Evolutionary conservation across 495 filamentous ascomycete species (phyloP), one percentile per base, ranked within the genome.

Genomic region (Tuber brumale): DNA sequence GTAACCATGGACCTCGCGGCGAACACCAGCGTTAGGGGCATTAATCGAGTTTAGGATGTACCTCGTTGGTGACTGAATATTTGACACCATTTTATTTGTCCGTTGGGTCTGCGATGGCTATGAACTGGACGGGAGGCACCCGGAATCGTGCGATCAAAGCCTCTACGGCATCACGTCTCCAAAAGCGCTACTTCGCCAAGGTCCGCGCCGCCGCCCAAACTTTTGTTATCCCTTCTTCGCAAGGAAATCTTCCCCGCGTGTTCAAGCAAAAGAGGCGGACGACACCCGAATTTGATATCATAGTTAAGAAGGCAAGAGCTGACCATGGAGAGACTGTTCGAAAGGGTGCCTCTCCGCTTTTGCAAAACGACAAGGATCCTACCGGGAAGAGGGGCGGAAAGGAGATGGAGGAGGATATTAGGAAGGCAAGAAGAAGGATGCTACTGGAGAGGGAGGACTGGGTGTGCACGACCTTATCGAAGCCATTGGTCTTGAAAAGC

Each of bases 81-180:
- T 14, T 35, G 14, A 16, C 5, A 12, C 27, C 19, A 66, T 18
- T 35, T 66, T 19, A 35, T 35, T 35, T 27, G 35, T 10, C 31
- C 57, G 12, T 19, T 31, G 27, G 4, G 14, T 27, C 4, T 3
- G 27, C 14, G 27, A 66, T 35, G 57, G 18, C 9, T 2, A 80
- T 80, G 78, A 80, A 80, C 61, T 80, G 78, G 78, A 80, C 78
- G 2, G 78, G 78, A 5, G 78, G 78, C 35, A 76, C 76, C 44
- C 78, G 78, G 18, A 71, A 57, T 37, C 77, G 78, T 23, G 51
- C 72, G n/a, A 79, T 37, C 14, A 75, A 72, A 70, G 71, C 73
- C 21, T 76, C 78, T 37, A 39, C 75, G 43, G 79, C 61, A 18
- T 72, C 66, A 10, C 76, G 78, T 31, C 70, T 80, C 31, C 78